Evolutionary conservation across 192 early-diverging fungal genomes (phyloP).

Genomic region (Physocladia obscura): DNA sequence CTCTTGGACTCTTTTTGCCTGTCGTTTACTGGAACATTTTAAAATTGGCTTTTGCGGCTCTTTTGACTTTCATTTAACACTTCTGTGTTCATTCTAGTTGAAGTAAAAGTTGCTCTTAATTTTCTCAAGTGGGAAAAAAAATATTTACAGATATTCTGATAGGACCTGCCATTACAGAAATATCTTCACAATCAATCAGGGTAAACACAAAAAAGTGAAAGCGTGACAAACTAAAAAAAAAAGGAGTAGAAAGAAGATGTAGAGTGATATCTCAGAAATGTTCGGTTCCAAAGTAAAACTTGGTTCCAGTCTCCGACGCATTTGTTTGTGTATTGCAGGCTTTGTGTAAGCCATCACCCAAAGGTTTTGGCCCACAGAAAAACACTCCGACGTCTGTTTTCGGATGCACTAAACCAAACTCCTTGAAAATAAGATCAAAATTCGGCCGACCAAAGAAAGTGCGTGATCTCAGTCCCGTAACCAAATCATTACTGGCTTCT

Average conservation of each 20-base stretch:
- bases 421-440: conserved; percentile 71
- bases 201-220: background rate
- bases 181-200: background rate
- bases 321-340: conserved; percentile 65
- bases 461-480: conserved; percentile 72
- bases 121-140: background rate
- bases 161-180: background rate
- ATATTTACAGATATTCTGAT: no score
- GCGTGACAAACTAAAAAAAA: background rate
- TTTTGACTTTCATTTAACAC: background rate
- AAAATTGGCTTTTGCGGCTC: background rate
- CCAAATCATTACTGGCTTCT: conserved; percentile 59
- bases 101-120: background rate
- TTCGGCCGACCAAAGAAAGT: conserved; percentile 83
- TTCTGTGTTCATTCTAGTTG: background rate
- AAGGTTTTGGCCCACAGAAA: conserved; percentile 79
- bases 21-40: background rate
- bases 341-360: conserved; percentile 64
- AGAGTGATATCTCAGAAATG: conserved; percentile 27
- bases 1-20: background rate
- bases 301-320: conserved; percentile 59
- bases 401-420: conserved; percentile 61
- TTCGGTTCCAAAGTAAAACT: conserved; percentile 79
- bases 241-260: background rate
- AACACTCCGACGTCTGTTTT: conserved; percentile 82